phyloP scores from a whole-genome alignment of 1,139 yeast genomes.

The Diutina neorugosa region DNA sequence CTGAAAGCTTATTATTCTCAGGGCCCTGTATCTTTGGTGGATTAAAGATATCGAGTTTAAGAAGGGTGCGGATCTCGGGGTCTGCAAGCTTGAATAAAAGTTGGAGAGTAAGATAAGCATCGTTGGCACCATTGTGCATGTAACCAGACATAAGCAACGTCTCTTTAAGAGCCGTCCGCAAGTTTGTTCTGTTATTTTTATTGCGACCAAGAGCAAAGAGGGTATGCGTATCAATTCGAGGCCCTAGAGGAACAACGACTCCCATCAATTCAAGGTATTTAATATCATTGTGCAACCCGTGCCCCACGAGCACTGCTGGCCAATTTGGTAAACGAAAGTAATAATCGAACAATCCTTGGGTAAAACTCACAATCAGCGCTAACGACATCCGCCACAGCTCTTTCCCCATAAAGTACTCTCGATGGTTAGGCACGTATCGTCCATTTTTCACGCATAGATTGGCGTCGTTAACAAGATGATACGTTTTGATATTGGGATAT shows the following conservation, averaged over 20 bases:
- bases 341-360: slow-evolving; percentile 30
- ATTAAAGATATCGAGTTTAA: slow-evolving; percentile 13
- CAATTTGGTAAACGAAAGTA: slow-evolving; percentile 11
- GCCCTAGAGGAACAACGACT: not conserved
- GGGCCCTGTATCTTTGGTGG: not conserved
- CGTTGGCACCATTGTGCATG: slow-evolving; percentile 78
- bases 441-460: slow-evolving; percentile 33
- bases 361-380: slow-evolving; percentile 22
- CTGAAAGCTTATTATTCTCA: not conserved
- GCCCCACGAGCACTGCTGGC: slow-evolving; percentile 46
- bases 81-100: slow-evolving; percentile 43
- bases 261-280: slow-evolving; percentile 4
- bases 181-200: not conserved
- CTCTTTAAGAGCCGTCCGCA: not conserved
- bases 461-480: slow-evolving; percentile 45
- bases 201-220: slow-evolving; percentile 14
- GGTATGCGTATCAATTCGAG: slow-evolving; percentile 39
- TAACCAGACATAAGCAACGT: slow-evolving; percentile 7
- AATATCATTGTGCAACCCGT: slow-evolving; percentile 50
- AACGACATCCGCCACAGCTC: slow-evolving; percentile 31
- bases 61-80: slow-evolving; percentile 30
- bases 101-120: slow-evolving; percentile 56
- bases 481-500: slow-evolving; percentile 32
- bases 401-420: slow-evolving; percentile 42
- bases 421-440: slow-evolving; percentile 50